Evolutionary conservation across 2,329 filamentous ascomycete genomes (phyloP).

Genomic region (Gnomoniopsis sp.): DNA sequence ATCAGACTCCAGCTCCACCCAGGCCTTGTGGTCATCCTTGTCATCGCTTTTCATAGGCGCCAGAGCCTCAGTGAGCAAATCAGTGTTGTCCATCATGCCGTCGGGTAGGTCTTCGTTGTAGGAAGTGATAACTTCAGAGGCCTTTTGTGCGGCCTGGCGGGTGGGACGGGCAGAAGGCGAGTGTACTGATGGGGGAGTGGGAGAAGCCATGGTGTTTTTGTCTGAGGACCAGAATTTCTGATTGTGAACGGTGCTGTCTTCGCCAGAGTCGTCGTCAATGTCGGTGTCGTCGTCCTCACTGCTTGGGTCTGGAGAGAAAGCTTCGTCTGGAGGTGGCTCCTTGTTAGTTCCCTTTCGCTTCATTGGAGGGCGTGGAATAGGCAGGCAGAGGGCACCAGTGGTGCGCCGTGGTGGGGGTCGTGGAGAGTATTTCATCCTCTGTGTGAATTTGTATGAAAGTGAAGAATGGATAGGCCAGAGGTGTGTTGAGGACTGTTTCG

Average conservation of each 20-base stretch:
- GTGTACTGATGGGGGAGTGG: background rate
- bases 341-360: no score
- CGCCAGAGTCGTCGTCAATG: background rate
- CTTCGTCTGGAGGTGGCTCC: no score
- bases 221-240: no score
- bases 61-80: constrained; percentile 45
- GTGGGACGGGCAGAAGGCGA: background rate
- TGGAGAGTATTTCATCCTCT: no score
- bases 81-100: constrained; percentile 26
- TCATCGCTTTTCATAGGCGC: constrained; percentile 48
- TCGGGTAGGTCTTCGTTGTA: constrained; percentile 20
- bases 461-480: no score
- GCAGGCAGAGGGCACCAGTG: no score
- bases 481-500: no score
- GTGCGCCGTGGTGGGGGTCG: no score
- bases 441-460: no score
- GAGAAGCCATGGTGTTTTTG: background rate
- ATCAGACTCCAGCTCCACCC: constrained; percentile 86
- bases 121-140: constrained; percentile 2
- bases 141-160: constrained; percentile 13
- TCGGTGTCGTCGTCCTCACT: background rate
- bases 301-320: no score
- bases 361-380: no score
- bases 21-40: constrained; percentile 63
- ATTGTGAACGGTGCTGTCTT: background rate